phyloP scores from a whole-genome alignment of 352 stramenopile genomes.

The Hyaloperonospora arabidopsidis region DNA sequence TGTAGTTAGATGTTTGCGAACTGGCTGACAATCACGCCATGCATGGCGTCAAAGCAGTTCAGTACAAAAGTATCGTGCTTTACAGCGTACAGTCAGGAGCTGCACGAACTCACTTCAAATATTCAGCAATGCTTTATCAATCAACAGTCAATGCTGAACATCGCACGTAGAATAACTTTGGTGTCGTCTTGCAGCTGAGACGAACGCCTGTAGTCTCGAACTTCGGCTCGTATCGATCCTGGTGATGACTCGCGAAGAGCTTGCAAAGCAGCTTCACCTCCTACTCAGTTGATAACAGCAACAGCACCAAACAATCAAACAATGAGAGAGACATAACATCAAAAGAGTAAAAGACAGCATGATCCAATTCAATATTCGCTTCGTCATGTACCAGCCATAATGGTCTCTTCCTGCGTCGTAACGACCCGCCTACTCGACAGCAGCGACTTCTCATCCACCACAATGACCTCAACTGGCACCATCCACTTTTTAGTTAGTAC shows the following conservation, averaged over 20 bases:
- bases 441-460: slow-evolving; percentile 16
- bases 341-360: background rate
- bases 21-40: too few relatives aligned
- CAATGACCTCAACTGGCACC: slow-evolving; percentile 27
- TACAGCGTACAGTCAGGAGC: background rate
- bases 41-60: too few relatives aligned
- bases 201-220: slow-evolving; percentile 21
- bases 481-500: background rate
- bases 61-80: too few relatives aligned
- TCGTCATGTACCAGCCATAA: slow-evolving; percentile 19
- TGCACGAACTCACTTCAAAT: background rate
- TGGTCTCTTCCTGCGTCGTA: slow-evolving; percentile 1
- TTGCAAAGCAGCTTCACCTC: slow-evolving; percentile 20
- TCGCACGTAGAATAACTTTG: slow-evolving; percentile 19
- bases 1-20: slow-evolving; percentile 14
- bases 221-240: slow-evolving; percentile 13
- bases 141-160: slow-evolving; percentile 25
- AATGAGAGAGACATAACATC: background rate
- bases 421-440: slow-evolving; percentile 6
- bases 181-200: slow-evolving; percentile 26
- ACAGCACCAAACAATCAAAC: background rate
- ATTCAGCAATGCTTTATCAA: background rate
- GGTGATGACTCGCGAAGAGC: slow-evolving; percentile 17
- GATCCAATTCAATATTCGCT: background rate
- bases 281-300: slow-evolving; percentile 8